Conservation (phyloP, 345 rosid species). For the Salix purpurea region DNA sequence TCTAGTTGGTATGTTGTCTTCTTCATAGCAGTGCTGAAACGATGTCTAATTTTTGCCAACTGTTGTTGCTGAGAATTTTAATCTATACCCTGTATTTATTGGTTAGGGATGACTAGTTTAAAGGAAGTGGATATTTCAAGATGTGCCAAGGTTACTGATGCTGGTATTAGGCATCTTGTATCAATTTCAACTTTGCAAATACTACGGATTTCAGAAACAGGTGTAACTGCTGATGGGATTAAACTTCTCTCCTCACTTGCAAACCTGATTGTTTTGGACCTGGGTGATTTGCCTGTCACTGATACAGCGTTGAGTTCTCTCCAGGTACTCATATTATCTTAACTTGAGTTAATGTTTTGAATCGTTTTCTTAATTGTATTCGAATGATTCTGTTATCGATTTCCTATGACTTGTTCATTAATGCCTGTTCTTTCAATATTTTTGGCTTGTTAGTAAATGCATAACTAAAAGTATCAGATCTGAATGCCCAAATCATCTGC, state of each 20-base stretch:
- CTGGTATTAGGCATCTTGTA: constrained; percentile 59
- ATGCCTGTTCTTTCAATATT: neutral
- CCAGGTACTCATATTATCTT: constrained; percentile 42
- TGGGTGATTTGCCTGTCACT: constrained; percentile 87
- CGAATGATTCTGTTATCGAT: too few relatives aligned
- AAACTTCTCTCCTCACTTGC: constrained; percentile 59
- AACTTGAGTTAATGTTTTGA: neutral
- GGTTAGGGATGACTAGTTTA: constrained; percentile 57
- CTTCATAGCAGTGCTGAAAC: neutral
- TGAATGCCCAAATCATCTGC: neutral
- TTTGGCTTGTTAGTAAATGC: neutral
- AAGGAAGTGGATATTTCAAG: constrained; percentile 81
- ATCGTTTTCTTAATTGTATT: too few relatives aligned
- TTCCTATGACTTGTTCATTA: too few relatives aligned
- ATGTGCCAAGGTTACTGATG: constrained; percentile 69
- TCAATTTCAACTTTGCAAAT: constrained; percentile 61
- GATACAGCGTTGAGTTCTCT: constrained; percentile 59
- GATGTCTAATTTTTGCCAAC: neutral
- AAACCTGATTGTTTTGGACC: constrained; percentile 53
- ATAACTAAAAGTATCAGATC: neutral
- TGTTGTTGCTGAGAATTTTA: neutral
- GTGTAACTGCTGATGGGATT: constrained; percentile 56
- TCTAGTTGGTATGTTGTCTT: constrained; percentile 42
- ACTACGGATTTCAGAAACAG: constrained; percentile 61
- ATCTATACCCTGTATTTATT: too few relatives aligned